Percentiles rank a stretch among this genome's conserved stretches.
Conservation (phyloP, 306 rosid genomes). For the Rubus parviflorus region DNA sequence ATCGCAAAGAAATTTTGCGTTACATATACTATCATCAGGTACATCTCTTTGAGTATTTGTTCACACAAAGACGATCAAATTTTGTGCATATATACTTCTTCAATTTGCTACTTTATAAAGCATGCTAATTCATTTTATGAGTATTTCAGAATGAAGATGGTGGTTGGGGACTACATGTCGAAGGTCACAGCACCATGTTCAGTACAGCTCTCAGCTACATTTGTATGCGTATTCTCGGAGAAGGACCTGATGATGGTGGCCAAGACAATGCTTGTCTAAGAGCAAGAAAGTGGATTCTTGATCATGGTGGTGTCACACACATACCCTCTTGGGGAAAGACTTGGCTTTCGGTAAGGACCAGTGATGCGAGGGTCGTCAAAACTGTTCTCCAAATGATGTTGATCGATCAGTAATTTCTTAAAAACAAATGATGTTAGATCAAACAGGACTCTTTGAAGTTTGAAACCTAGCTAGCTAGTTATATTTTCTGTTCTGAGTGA, state of each 20-base stretch:
- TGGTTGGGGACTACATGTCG: slow-evolving; percentile 81
- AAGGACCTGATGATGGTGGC: slow-evolving; percentile 53
- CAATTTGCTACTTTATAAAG: background rate
- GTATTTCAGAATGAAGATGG: slow-evolving; percentile 73
- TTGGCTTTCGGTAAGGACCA: slow-evolving; percentile 64
- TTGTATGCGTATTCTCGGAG: slow-evolving; percentile 69
- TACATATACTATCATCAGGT: slow-evolving; percentile 71
- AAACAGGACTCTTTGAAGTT: no score
- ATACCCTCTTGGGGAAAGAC: slow-evolving; percentile 82
- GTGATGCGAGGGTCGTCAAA: background rate
- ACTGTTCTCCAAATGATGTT: background rate
- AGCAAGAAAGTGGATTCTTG: slow-evolving; percentile 71
- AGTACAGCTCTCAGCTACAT: slow-evolving; percentile 60
- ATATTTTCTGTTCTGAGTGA: no score
- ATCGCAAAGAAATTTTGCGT: slow-evolving; percentile 64
- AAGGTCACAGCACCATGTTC: slow-evolving; percentile 81
- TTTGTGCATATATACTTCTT: no score
- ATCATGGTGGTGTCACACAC: slow-evolving; percentile 62
- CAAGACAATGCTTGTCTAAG: slow-evolving; percentile 54
- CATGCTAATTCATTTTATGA: background rate
- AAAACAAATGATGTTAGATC: background rate
- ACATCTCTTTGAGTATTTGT: background rate
- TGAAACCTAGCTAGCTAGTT: no score
- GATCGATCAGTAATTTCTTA: no score
- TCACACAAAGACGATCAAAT: no score